These are phyloP conservation scores for Hydnomerulius pinastri DNA, from an alignment of 768 basidiomycete species.

Conservation along the genomic window DNA sequence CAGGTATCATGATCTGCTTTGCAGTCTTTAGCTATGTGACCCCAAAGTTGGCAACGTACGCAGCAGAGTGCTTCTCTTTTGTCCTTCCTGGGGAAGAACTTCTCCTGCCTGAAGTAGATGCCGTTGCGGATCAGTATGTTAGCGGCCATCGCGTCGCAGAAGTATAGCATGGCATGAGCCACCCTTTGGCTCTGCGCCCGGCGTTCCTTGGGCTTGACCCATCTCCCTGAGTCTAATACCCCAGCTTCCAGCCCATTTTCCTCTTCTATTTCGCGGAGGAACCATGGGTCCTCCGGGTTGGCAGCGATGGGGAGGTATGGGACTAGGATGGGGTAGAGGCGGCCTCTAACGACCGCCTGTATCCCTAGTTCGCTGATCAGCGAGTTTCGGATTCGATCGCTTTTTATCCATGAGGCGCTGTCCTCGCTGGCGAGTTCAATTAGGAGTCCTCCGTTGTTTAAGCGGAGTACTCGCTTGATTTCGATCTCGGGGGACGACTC, in stretches of 20 bases:
- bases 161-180: conserved; percentile 25
- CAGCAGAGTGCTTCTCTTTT: not conserved
- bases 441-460: conserved; percentile 15
- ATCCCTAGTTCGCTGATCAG: conserved; percentile 5
- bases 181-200: conserved; percentile 16
- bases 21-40: conserved; percentile 5
- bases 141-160: conserved; percentile 17
- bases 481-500: not conserved
- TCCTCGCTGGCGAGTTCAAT: conserved; percentile 10
- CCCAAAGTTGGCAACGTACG: conserved; percentile 2
- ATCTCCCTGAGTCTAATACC: conserved; percentile 17
- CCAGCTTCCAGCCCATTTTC: conserved; percentile 9
- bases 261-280: conserved; percentile 9
- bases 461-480: not conserved
- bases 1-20: not conserved
- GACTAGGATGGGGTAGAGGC: conserved; percentile 10
- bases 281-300: not conserved
- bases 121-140: conserved; percentile 27
- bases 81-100: conserved; percentile 11
- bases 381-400: not conserved
- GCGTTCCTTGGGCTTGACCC: conserved; percentile 26
- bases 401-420: conserved; percentile 19
- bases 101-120: conserved; percentile 12
- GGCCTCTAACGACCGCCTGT: conserved; percentile 1
- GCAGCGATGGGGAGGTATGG: conserved; percentile 24